A percentile compares a stretch with the other conserved stretches of the same genome.
phyloP scores from a whole-genome alignment of 495 filamentous ascomycete species.

The Annulohypoxylon maeteangense region DNA sequence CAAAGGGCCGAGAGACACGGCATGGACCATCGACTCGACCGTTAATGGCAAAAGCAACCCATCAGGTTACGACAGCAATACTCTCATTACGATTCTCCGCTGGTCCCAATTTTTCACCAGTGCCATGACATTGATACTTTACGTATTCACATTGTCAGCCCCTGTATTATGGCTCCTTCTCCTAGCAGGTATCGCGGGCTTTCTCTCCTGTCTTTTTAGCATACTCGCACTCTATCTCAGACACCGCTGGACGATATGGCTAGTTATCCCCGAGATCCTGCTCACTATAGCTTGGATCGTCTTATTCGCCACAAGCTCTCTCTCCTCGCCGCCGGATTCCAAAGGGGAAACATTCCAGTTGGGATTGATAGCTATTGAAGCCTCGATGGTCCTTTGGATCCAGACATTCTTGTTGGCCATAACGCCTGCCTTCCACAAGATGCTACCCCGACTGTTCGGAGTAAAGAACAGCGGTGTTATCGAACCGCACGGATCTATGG shows the following conservation, averaged over 20 bases:
- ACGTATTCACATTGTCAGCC: constrained; percentile 24
- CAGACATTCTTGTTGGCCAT: constrained; percentile 30
- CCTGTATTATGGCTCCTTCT: constrained; percentile 22
- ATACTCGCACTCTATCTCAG: constrained; percentile 27
- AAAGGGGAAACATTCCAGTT: constrained; percentile 23
- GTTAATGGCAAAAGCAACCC: constrained; percentile 26
- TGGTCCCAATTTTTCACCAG: constrained; percentile 29
- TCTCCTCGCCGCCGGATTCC: constrained; percentile 11
- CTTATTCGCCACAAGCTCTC: constrained; percentile 11
- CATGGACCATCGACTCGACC: constrained; percentile 35
- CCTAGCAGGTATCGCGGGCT: background rate
- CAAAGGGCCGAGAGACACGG: constrained; percentile 30
- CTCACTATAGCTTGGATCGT: constrained; percentile 26
- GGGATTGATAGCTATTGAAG: constrained; percentile 33
- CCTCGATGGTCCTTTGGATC: constrained; percentile 38
- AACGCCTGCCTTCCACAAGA: constrained; percentile 31
- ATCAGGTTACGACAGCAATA: constrained; percentile 39
- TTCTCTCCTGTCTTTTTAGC: constrained; percentile 18
- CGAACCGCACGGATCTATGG: background rate
- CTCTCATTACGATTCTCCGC: constrained; percentile 38
- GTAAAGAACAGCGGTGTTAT: background rate
- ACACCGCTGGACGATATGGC: constrained; percentile 31
- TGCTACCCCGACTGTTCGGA: constrained; percentile 30
- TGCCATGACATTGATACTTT: constrained; percentile 17
- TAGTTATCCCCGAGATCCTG: constrained; percentile 28